These are phyloP conservation scores for Xerocomus minutiporus DNA, from an alignment of 1,284 basidiomycete genomes.

Conservation along the genomic window DNA sequence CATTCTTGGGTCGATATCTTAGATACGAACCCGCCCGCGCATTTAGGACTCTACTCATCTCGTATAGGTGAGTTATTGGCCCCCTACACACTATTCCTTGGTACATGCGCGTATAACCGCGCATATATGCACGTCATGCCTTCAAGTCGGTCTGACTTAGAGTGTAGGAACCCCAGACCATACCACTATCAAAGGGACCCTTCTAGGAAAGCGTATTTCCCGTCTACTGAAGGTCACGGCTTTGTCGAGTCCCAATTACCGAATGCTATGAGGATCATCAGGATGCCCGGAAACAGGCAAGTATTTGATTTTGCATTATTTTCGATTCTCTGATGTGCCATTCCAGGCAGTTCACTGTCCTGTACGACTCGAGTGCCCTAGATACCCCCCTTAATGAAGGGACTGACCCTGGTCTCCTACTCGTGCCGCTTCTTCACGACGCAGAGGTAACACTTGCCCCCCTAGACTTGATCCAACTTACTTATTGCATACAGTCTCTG, in stretches of 20 bases:
- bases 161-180: slow-evolving; percentile 42
- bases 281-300: slow-evolving; percentile 27
- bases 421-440: slow-evolving; percentile 56
- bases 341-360: slow-evolving; percentile 48
- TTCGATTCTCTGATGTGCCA: background rate
- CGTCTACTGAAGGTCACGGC: slow-evolving; percentile 19
- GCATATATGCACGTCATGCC: slow-evolving; percentile 25
- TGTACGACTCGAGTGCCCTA: slow-evolving; percentile 54
- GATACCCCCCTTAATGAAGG: slow-evolving; percentile 27
- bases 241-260: slow-evolving; percentile 44
- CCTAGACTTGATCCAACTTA: slow-evolving; percentile 3
- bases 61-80: slow-evolving; percentile 55
- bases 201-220: slow-evolving; percentile 12
- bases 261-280: slow-evolving; percentile 47
- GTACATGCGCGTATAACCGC: slow-evolving; percentile 18
- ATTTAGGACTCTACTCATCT: slow-evolving; percentile 66
- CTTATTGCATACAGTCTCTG: slow-evolving; percentile 36
- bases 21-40: slow-evolving; percentile 75
- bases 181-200: slow-evolving; percentile 30
- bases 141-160: slow-evolving; percentile 4
- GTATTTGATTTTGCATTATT: background rate
- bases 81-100: background rate
- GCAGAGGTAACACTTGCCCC: slow-evolving; percentile 42
- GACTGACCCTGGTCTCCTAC: slow-evolving; percentile 38
- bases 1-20: slow-evolving; percentile 63